These are phyloP conservation scores for Niebla homalea DNA, from an alignment of 495 filamentous ascomycete genomes.

Conservation along the genomic window DNA sequence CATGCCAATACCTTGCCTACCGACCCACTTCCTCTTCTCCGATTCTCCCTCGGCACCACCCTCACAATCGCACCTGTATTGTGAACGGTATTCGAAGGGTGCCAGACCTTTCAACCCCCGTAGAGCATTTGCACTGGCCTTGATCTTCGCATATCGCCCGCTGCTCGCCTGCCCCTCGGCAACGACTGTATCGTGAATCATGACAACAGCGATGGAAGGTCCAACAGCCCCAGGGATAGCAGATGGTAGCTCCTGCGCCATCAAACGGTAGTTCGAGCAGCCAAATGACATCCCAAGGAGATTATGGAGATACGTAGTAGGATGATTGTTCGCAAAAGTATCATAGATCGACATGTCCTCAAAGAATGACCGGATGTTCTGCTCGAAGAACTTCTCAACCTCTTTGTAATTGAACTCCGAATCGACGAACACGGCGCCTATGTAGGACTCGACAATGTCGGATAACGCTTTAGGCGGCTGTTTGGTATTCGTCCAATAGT, in stretches of 20 bases:
- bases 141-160: conserved; percentile 57
- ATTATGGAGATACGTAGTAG: conserved; percentile 46
- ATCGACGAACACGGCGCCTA: conserved; percentile 88
- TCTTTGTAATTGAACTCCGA: conserved; percentile 63
- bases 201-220: conserved; percentile 53
- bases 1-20: conserved; percentile 2
- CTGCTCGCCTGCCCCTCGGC: conserved; percentile 48
- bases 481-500: conserved; percentile 64
- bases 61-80: conserved; percentile 53
- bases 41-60: background rate
- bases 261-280: conserved; percentile 43
- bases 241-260: conserved; percentile 34
- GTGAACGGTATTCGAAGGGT: conserved; percentile 43
- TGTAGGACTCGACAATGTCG: conserved; percentile 79
- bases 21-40: conserved; percentile 4
- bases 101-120: conserved; percentile 41
- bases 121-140: conserved; percentile 56
- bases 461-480: conserved; percentile 75
- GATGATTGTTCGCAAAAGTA: conserved; percentile 78
- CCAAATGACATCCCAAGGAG: conserved; percentile 36
- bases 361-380: conserved; percentile 63
- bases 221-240: conserved; percentile 28
- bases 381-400: conserved; percentile 65
- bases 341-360: conserved; percentile 83
- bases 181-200: conserved; percentile 60